Evolutionary conservation across 2,329 filamentous ascomycete species (phyloP).

Genomic region (Cladorrhinum sp.): DNA sequence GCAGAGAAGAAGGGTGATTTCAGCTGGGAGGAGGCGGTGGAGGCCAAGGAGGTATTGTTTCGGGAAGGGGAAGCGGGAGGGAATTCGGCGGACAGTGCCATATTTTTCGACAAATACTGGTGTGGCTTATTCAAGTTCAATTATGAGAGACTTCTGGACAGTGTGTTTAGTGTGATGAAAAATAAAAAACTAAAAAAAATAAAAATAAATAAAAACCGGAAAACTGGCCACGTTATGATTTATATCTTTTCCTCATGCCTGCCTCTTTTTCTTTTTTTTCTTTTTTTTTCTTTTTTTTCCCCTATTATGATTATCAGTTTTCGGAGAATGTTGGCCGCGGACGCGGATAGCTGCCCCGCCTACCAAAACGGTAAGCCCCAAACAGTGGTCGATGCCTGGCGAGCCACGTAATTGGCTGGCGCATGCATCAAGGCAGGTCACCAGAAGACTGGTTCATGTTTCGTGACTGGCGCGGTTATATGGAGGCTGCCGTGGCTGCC

Average conservation of each 20-base stretch:
- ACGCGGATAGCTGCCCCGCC: not conserved
- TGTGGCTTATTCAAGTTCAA: too few relatives aligned
- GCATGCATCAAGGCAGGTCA: not conserved
- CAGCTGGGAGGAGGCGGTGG: conserved; percentile 47
- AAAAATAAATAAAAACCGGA: too few relatives aligned
- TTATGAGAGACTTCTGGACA: too few relatives aligned
- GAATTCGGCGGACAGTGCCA: not conserved
- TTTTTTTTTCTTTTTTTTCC: too few relatives aligned
- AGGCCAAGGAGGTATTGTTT: conserved; percentile 5
- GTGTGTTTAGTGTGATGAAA: too few relatives aligned
- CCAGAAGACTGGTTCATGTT: not conserved
- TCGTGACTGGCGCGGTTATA: not conserved
- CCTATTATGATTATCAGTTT: too few relatives aligned
- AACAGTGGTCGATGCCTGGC: not conserved
- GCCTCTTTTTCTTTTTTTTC: too few relatives aligned
- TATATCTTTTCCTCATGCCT: too few relatives aligned
- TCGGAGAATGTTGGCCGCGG: conserved; percentile 35
- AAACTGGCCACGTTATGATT: too few relatives aligned
- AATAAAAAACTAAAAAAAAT: too few relatives aligned
- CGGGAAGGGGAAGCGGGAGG: not conserved
- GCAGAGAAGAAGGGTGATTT: conserved; percentile 31
- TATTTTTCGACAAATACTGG: too few relatives aligned
- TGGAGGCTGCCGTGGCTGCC: not conserved
- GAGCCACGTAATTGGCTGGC: not conserved
- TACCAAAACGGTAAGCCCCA: not conserved